Percentiles rank a stretch among this genome's conserved stretches.
These are phyloP conservation scores for Metschnikowia matae DNA, from an alignment of 805 yeast genomes.

Conservation along the genomic window DNA sequence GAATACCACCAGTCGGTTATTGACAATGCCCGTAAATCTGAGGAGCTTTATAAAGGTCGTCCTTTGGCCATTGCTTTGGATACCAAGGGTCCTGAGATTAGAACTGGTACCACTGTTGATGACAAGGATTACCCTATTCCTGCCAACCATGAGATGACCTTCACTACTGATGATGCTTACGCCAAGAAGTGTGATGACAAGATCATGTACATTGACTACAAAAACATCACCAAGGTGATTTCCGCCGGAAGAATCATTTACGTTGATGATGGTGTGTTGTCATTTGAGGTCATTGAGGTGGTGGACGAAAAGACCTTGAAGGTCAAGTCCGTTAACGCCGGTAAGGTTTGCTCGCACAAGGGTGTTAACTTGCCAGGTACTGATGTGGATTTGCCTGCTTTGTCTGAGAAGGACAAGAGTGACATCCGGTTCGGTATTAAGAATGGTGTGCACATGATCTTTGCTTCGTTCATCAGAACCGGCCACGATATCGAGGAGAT, in stretches of 20 bases:
- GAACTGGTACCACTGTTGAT: slow-evolving; percentile 91
- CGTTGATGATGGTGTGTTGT: slow-evolving; percentile 96
- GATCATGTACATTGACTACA: slow-evolving; percentile 88
- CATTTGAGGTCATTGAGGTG: slow-evolving; percentile 86
- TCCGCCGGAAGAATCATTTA: slow-evolving; percentile 83
- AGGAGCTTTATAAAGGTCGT: slow-evolving; percentile 85
- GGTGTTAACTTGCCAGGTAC: slow-evolving; percentile 99
- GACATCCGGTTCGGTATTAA: slow-evolving; percentile 94
- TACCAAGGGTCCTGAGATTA: slow-evolving; percentile 99
- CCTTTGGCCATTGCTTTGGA: slow-evolving; percentile 98
- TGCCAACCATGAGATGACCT: slow-evolving; percentile 84
- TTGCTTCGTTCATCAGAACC: slow-evolving; percentile 96
- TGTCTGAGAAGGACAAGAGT: slow-evolving; percentile 91
- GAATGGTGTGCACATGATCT: slow-evolving; percentile 96
- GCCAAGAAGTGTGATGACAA: slow-evolving; percentile 68
- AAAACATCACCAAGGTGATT: slow-evolving; percentile 94
- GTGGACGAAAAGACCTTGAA: slow-evolving; percentile 75
- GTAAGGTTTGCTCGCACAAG: slow-evolving; percentile 95
- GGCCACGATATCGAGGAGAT: slow-evolving; percentile 86
- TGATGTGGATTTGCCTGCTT: slow-evolving; percentile 97
- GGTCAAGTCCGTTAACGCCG: slow-evolving; percentile 88
- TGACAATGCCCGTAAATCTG: slow-evolving; percentile 95
- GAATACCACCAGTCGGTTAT: slow-evolving; percentile 96
- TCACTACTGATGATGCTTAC: slow-evolving; percentile 86
- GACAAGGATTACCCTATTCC: slow-evolving; percentile 78